phyloP scores from a whole-genome alignment of 192 early-diverging fungal genomes.

The Mortierella claussenii region DNA sequence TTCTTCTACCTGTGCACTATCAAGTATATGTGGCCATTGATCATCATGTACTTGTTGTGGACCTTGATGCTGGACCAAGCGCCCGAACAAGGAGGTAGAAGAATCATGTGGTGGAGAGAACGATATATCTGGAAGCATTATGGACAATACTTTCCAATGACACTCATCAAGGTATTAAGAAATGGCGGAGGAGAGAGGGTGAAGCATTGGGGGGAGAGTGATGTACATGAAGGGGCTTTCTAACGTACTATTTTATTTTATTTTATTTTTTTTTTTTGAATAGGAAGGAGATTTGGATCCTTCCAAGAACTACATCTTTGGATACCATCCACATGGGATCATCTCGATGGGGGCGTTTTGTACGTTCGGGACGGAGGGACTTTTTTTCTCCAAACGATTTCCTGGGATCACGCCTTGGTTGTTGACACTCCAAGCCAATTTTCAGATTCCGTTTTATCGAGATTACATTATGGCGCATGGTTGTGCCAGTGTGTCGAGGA shows the following conservation, averaged over 20 bases:
- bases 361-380: conserved; percentile 85
- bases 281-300: conserved; percentile 85
- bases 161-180: conserved; percentile 72
- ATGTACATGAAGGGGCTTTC: conserved; percentile 63
- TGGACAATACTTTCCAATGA: conserved; percentile 83
- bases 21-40: conserved; percentile 61
- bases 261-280: too few species aligned
- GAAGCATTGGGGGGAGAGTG: too few species aligned
- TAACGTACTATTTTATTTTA: conserved; percentile 49
- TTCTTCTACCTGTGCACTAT: conserved; percentile 70
- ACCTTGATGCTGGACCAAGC: conserved; percentile 74
- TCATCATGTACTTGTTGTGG: conserved; percentile 79
- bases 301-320: conserved; percentile 86
- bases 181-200: conserved; percentile 43
- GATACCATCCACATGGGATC: conserved; percentile 90
- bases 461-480: conserved; percentile 85
- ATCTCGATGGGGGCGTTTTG: conserved; percentile 82
- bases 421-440: conserved; percentile 84
- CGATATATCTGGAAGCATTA: conserved; percentile 80
- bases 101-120: conserved; percentile 58
- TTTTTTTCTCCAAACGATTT: conserved; percentile 74
- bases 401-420: conserved; percentile 83
- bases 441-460: conserved; percentile 86
- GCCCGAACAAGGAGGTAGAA: conserved; percentile 83
- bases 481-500: conserved; percentile 74